These are phyloP conservation scores for Cyclotella cryptica DNA, from an alignment of 108 stramenopile species.

Conservation along the genomic window DNA sequence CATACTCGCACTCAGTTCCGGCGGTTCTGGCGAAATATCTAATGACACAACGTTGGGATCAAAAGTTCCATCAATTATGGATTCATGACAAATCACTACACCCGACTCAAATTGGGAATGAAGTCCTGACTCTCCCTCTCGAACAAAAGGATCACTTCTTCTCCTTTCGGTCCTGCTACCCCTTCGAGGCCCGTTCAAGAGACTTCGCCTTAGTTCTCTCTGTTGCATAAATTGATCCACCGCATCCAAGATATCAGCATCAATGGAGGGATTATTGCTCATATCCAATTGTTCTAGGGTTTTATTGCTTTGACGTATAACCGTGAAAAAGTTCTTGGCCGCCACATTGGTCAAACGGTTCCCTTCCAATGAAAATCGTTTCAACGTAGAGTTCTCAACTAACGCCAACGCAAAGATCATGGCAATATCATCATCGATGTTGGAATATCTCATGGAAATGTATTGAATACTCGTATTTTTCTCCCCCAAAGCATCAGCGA, in stretches of 20 bases:
- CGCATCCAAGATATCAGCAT: slow-evolving; percentile 19
- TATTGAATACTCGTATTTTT: slow-evolving; percentile 25
- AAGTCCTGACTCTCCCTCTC: no score
- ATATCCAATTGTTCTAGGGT: slow-evolving; percentile 36
- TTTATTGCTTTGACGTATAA: slow-evolving; percentile 20
- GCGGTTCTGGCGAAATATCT: neutral
- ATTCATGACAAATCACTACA: neutral
- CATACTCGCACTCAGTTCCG: slow-evolving; percentile 9
- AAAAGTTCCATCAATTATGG: slow-evolving; percentile 1
- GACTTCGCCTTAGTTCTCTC: slow-evolving; percentile 19
- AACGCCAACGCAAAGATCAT: slow-evolving; percentile 33
- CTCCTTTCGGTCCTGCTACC: neutral
- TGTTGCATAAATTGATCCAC: slow-evolving; percentile 37
- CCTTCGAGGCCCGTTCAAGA: slow-evolving; percentile 5
- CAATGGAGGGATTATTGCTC: slow-evolving; percentile 23
- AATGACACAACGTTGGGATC: neutral
- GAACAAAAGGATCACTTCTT: neutral
- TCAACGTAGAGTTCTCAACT: slow-evolving; percentile 31
- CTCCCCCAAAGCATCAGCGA: slow-evolving; percentile 24
- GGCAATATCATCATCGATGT: slow-evolving; percentile 32
- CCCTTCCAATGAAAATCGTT: slow-evolving; percentile 22
- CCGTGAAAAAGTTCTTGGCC: slow-evolving; percentile 30
- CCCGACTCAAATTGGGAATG: neutral
- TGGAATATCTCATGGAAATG: slow-evolving; percentile 36
- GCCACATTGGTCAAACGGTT: slow-evolving; percentile 20